Evolutionary conservation across 75 land plant species (phyloP), one percentile per base, ranked within the genome.

Genomic region (Selaginella moellendorffii): DNA sequence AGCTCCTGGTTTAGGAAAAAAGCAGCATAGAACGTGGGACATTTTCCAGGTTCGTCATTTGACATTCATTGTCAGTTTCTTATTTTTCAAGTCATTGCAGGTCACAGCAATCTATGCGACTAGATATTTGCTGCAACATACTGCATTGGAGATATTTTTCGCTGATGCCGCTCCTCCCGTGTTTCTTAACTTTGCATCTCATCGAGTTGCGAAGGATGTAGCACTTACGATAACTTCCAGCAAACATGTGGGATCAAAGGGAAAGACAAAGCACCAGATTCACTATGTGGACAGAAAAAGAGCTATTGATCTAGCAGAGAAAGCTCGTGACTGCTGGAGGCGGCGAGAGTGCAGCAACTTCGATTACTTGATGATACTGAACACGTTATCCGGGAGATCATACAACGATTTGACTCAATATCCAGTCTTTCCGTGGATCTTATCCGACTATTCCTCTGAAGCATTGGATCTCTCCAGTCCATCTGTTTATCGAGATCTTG

Each of bases 391-490:
- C 23, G 96, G 99, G 25, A 79, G 99, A 62, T 86, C 99, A 9
- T 95, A 95, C 66, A 95, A 95, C 77, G 99, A 95, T 71, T 72
- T 90, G 42, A 95, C 97, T 19, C 99, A 95, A 28, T 95, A 95
- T 79, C 99, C 91, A 31, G 77, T 95, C 28, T 95, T 95, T 68
- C 99, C 99, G 8, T 95, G 99, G 99, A 69, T 95, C 0, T 65
- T 95, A 69, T 83, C 91, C 56, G 99, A 95, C 65, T 95, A 95
- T 68, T 69, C 88, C 0, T 95, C 99, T 2, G 86, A 89, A 27
- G 77, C 59, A 31, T 78, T 95, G 68, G 99, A 95, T 71, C 81
- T 95, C 18, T 82, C 82, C 67, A 86, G 81, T 65, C 70, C 84
- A 12, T 58, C 86, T 30, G 80, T 87, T 19, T 95, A 85, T 46